Evolutionary conservation across 768 basidiomycete species (phyloP).

Genomic region (Mycena indigotica): DNA sequence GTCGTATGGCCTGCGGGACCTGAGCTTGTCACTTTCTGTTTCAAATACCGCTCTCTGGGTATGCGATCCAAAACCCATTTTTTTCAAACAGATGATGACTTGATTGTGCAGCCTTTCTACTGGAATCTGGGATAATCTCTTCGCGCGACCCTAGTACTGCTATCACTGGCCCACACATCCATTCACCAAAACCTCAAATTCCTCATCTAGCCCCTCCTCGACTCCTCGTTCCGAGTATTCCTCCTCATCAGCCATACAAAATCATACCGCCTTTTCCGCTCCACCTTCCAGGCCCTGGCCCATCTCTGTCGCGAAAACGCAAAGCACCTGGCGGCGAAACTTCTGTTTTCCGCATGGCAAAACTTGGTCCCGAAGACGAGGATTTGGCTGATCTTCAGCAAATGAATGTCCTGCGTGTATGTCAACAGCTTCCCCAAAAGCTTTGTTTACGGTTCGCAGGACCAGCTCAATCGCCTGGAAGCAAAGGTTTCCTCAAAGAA

Average conservation of each 20-base stretch:
- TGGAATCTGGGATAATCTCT: no score
- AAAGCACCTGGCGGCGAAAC: not conserved
- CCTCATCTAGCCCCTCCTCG: not conserved
- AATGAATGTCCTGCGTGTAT: not conserved
- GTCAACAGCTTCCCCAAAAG: not conserved
- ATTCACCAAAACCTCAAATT: slow-evolving; percentile 6
- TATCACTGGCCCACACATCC: slow-evolving; percentile 4
- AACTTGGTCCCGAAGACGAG: not conserved
- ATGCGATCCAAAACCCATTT: no score
- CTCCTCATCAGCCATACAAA: not conserved
- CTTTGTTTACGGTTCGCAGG: not conserved
- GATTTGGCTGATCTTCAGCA: not conserved
- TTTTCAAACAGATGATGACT: no score
- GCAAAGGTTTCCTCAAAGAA: not conserved
- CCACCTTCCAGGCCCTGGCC: not conserved
- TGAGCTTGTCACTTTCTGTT: slow-evolving; percentile 12
- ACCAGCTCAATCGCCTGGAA: not conserved
- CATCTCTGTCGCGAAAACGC: not conserved
- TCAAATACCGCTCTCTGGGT: slow-evolving; percentile 16
- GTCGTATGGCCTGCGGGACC: slow-evolving; percentile 6
- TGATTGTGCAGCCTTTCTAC: no score
- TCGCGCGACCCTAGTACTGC: no score
- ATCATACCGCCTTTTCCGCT: not conserved
- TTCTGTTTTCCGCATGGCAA: not conserved
- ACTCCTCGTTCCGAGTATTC: no score